Base-by-base conservation (phyloP, 169 alveolate species). In the Cryptosporidium felis region DNA sequence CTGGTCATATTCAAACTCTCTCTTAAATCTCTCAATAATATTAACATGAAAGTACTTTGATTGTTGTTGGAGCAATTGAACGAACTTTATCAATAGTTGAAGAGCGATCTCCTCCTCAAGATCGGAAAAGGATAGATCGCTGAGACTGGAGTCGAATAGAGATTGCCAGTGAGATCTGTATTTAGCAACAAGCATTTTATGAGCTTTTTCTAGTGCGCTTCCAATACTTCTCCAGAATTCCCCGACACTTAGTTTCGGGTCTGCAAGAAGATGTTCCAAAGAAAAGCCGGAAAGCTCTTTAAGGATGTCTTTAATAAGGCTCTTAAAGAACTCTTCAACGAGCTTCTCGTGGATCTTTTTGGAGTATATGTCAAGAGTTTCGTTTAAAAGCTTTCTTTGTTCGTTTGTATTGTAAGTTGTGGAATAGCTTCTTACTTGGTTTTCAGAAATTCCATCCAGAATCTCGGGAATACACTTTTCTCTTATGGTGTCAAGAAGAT, bases 101-200 rank as follows among this genome's bases (percentile, higher is more conserved):
- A 74, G 28, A 49, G 85, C 67, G n/a, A 74, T 56, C 23, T 74
- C 85, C n/a, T 74, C 85, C 23, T 49, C 67, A 12, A 74, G 42
- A 0, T 53, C 44, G 12, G 59, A 30, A 16, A 30, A 30, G 9
- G 60, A 36, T 28, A 49, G 40, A 6, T 74, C 85, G 21, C 38
- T 38, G 5, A 74, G 26, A 26, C 32, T n/a, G 23, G 49, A 21
- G 32, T 36, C 56, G 41, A 74, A 41, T 36, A 74, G 32, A 21
- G 60, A 26, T 12, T 8, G 14, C 85, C 85, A 74, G 14, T 74
- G 26, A 5, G 51, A 12, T 16, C 56, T 60, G 56, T 53, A 74
- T 56, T 53, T 74, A n/a, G 23, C n/a, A 14, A 74, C 51, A 16
- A 74, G 45, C 28, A 23, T 8, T 49, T 36, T 34, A 21, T 74